These are phyloP conservation scores for Trebouxia gelatinosa DNA, from an alignment of 163 green algal genomes.

Conservation along the genomic window DNA sequence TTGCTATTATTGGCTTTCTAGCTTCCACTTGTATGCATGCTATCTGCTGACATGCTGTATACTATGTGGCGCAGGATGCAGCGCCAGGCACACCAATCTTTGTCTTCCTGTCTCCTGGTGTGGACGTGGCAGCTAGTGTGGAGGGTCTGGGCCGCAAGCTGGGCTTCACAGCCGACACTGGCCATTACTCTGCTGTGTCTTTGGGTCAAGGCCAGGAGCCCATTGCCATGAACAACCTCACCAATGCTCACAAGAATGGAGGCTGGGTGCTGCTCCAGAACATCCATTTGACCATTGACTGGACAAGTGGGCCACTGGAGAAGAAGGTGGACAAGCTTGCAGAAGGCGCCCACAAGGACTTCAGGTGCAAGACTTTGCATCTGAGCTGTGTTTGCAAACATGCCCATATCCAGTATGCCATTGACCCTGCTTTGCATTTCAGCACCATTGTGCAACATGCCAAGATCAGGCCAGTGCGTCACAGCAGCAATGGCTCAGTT, in stretches of 20 bases:
- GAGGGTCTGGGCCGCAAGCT: constrained; percentile 72
- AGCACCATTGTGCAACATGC: too few relatives aligned
- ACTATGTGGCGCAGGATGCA: constrained; percentile 48
- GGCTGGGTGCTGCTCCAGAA: constrained; percentile 97
- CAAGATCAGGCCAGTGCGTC: too few relatives aligned
- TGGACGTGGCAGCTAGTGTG: constrained; percentile 79
- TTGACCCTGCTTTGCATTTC: too few relatives aligned
- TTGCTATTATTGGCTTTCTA: neutral
- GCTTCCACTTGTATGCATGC: neutral
- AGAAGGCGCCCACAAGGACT: constrained; percentile 82
- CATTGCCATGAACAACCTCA: constrained; percentile 82
- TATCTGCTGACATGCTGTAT: neutral
- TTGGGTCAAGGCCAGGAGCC: constrained; percentile 90
- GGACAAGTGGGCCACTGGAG: constrained; percentile 77
- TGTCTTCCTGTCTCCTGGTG: constrained; percentile 87
- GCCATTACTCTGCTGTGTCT: constrained; percentile 73
- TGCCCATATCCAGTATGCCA: too few relatives aligned
- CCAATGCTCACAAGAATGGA: constrained; percentile 78
- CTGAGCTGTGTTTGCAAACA: too few relatives aligned
- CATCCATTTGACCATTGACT: constrained; percentile 94
- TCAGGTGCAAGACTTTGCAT: too few relatives aligned
- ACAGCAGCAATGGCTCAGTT: too few relatives aligned
- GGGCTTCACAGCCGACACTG: constrained; percentile 60
- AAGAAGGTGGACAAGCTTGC: constrained; percentile 85
- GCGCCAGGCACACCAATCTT: constrained; percentile 79